Base-by-base conservation (phyloP, 345 rosid species). In the Draba incana region DNA sequence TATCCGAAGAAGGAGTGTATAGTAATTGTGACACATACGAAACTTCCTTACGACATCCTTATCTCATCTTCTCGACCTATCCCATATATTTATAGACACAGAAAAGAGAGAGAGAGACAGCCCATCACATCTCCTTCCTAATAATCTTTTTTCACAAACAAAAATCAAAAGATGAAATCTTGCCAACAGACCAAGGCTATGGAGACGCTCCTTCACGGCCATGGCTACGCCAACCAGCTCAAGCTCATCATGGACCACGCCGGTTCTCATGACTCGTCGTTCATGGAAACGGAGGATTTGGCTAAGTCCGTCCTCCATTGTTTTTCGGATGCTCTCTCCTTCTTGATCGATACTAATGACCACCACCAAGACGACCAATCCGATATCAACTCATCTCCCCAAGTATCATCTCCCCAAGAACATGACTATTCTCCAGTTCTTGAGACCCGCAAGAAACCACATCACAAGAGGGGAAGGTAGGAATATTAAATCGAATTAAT, bases 291-390 rank as follows among this genome's bases (percentile, higher is more conserved):
- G 42, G 79, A 75, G 13, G 65, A 63, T 41, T 31, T 75, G 48
- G 75, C 79, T 28, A 49, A 75, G 37, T 68, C 79, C 30, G 75
- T 75, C 28, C 66, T 75, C 65, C 66, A 62, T 57, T 55, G 75
- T 43, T 75, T 75, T 43, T 57, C 79, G 11, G 75, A 75, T 57
- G 70, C 79, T 42, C 79, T 69, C 49, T 75, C 79, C 42, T 39
- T 69, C 42, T 57, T 69, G 66, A 62, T 41, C 47, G 55, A 69
- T 39, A 48, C 60, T 12, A 69, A 31, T 56, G 72, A 68, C 4
- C 51, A 75, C 4, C 51, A 75, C 11, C 57, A 52, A 35, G 61
- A 58, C 15, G 49, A 60, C 8, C 65, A 62, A n/a, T 75, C 74
- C 65, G 49, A 53, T 46, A 5, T 33, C 8, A 69, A 41, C 70